Percentiles rank a stretch among this genome's conserved stretches.
These are phyloP conservation scores for Leccinum angustisporum DNA, from an alignment of 1,284 basidiomycete species.

Conservation along the genomic window DNA sequence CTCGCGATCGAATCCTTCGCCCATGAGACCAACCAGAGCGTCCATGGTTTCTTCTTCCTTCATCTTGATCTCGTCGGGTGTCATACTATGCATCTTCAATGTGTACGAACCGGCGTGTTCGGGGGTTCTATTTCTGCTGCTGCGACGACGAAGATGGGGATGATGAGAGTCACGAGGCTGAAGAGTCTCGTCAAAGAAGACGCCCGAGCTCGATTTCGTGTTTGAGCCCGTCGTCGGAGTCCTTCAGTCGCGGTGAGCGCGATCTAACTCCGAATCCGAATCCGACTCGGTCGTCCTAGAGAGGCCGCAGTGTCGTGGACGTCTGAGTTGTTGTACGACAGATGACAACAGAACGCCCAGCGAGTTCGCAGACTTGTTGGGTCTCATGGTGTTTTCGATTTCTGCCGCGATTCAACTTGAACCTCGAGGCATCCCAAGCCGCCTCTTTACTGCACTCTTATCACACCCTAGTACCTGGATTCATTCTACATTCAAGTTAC, in stretches of 20 bases:
- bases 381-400: background rate
- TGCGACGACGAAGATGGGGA: background rate
- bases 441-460: constrained; percentile 1
- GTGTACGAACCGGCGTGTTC: background rate
- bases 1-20: constrained; percentile 44
- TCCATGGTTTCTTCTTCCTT: constrained; percentile 27
- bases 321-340: constrained; percentile 15
- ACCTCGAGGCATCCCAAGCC: background rate
- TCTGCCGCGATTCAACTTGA: background rate
- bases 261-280: constrained; percentile 18
- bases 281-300: constrained; percentile 8
- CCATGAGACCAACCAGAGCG: constrained; percentile 30
- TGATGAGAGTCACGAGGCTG: background rate
- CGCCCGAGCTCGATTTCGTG: background rate
- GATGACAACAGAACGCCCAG: constrained; percentile 14
- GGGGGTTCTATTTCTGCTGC: background rate
- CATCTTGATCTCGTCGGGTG: constrained; percentile 17
- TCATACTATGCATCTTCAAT: constrained; percentile 20
- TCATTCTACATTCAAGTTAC: constrained; percentile 12
- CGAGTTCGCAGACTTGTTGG: constrained; percentile 1
- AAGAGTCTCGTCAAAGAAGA: background rate
- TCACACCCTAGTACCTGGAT: background rate
- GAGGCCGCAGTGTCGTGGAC: background rate
- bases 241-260: constrained; percentile 1
- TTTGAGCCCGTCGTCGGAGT: background rate